Percentiles rank a stretch among this genome's conserved stretches.
phyloP scores from a whole-genome alignment of 495 filamentous ascomycete genomes.

The Tetracladium marchalianum region DNA sequence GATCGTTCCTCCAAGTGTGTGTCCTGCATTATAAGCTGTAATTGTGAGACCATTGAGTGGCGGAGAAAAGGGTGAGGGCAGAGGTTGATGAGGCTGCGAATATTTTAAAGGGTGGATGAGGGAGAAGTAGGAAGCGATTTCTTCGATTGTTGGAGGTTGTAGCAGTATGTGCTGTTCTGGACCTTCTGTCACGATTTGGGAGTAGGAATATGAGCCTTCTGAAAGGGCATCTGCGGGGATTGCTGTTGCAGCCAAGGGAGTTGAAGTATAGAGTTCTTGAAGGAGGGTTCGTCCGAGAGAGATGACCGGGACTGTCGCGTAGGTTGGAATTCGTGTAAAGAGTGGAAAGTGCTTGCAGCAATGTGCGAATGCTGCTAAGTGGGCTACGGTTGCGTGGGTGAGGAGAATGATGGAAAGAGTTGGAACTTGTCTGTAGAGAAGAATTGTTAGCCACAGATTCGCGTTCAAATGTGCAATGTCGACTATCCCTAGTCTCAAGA shows the following conservation, averaged over 20 bases:
- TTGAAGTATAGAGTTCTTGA: slow-evolving; percentile 87
- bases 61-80: slow-evolving; percentile 76
- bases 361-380: slow-evolving; percentile 89
- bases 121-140: slow-evolving; percentile 86
- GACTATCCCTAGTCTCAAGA: no score
- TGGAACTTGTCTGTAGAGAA: slow-evolving; percentile 58
- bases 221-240: slow-evolving; percentile 60
- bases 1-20: slow-evolving; percentile 92
- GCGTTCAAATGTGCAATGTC: no score
- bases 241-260: slow-evolving; percentile 74
- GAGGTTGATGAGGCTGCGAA: slow-evolving; percentile 85
- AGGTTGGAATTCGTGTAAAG: slow-evolving; percentile 90
- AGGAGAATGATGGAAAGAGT: slow-evolving; percentile 91
- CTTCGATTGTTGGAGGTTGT: slow-evolving; percentile 70
- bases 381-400: slow-evolving; percentile 82
- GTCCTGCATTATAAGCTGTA: slow-evolving; percentile 92
- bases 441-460: slow-evolving; percentile 7
- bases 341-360: slow-evolving; percentile 93
- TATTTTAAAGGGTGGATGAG: slow-evolving; percentile 94
- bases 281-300: slow-evolving; percentile 82
- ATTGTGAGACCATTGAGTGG: slow-evolving; percentile 87
- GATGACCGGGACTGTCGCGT: slow-evolving; percentile 89
- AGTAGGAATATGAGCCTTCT: slow-evolving; percentile 50
- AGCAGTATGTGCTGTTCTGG: slow-evolving; percentile 52
- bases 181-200: slow-evolving; percentile 31